Conservation (phyloP, 2,329 filamentous ascomycete genomes). For the Fusarium multiceps region DNA sequence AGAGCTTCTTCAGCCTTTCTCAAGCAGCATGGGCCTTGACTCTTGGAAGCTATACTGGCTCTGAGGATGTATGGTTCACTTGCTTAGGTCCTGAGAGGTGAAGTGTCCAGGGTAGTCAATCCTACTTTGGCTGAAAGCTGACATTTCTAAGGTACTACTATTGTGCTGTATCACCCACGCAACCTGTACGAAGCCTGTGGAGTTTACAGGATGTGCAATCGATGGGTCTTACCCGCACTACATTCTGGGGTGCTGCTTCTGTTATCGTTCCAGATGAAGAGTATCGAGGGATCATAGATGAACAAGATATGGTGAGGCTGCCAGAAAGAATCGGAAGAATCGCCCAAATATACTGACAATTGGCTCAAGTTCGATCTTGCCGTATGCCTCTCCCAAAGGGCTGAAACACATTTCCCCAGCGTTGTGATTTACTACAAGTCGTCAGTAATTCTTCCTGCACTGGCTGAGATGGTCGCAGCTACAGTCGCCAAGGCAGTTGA, state of each 20-base stretch:
- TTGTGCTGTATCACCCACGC: neutral
- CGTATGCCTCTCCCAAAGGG: neutral
- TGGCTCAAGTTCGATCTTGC: neutral
- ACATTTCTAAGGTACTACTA: neutral
- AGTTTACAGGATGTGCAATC: neutral
- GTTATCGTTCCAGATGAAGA: neutral
- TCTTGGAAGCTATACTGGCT: conserved; percentile 8
- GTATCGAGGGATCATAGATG: no score
- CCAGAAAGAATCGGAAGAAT: no score
- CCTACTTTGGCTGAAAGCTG: neutral
- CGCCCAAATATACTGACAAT: neutral
- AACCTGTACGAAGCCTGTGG: neutral
- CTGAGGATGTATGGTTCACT: conserved; percentile 1
- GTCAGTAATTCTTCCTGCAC: neutral
- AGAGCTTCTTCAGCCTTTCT: neutral
- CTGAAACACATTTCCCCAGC: neutral
- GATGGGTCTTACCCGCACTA: neutral
- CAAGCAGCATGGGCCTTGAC: neutral
- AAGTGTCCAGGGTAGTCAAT: neutral
- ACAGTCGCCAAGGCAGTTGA: neutral
- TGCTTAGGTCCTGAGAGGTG: neutral
- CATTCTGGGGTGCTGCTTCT: neutral
- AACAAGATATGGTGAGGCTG: neutral
- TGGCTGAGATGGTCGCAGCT: neutral
- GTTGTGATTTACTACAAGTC: neutral